These are phyloP conservation scores for Scortechinia acanthostroma DNA, from an alignment of 2,329 filamentous ascomycete species.

Conservation along the genomic window DNA sequence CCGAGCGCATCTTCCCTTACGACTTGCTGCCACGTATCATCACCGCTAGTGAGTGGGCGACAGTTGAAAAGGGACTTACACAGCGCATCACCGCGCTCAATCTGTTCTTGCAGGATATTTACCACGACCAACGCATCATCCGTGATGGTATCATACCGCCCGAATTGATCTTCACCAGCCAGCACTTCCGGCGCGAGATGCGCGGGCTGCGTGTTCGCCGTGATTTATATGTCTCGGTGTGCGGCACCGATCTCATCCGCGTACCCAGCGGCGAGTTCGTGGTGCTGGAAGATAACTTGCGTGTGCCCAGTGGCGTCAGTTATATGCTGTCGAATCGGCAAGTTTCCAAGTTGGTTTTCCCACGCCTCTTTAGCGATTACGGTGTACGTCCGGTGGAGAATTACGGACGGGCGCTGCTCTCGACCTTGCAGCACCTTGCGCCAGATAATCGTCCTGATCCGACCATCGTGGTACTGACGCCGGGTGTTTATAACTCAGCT, in stretches of 20 bases:
- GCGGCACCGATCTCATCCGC: too few relatives aligned
- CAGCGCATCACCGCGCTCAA: constrained; percentile 1
- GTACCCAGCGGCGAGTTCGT: constrained; percentile 1
- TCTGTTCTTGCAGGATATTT: constrained; percentile 3
- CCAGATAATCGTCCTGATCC: too few relatives aligned
- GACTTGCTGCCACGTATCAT: constrained; percentile 3
- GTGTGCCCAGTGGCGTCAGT: too few relatives aligned
- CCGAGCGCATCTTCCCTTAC: not conserved
- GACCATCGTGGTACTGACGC: too few relatives aligned
- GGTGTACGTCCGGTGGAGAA: too few relatives aligned
- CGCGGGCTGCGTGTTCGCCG: constrained; percentile 2
- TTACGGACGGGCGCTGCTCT: too few relatives aligned
- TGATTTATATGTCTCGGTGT: too few relatives aligned
- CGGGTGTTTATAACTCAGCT: not conserved
- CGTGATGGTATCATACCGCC: constrained; percentile 2
- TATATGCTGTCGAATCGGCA: too few relatives aligned
- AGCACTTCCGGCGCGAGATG: constrained; percentile 3
- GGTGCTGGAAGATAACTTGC: too few relatives aligned
- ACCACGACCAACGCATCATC: constrained; percentile 3
- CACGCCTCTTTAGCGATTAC: too few relatives aligned
- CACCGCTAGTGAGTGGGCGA: not conserved
- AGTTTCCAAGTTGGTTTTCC: too few relatives aligned
- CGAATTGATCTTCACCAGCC: not conserved
- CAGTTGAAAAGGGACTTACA: not conserved
- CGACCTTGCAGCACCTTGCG: too few relatives aligned